Percentiles rank a stretch among this genome's conserved stretches.
Evolutionary conservation across 1,139 yeast species (phyloP).

Genomic region (Blastobotrys serpentis): DNA sequence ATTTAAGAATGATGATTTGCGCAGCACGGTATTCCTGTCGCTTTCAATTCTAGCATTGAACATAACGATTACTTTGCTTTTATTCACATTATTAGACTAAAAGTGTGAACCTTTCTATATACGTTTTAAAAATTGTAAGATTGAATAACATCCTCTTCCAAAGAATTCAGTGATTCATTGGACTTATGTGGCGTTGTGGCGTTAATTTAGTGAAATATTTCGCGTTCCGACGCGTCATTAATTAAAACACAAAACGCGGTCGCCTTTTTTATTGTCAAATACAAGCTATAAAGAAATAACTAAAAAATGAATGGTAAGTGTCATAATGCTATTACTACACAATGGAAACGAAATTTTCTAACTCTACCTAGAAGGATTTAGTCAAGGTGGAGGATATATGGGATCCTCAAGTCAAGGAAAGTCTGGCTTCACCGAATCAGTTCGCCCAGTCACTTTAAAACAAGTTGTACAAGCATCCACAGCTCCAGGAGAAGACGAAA

Average conservation of each 20-base stretch:
- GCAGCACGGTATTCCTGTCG: too few relatives aligned
- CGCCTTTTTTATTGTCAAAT: neutral
- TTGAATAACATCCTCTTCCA: too few relatives aligned
- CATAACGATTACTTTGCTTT: too few relatives aligned
- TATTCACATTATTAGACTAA: too few relatives aligned
- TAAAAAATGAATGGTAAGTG: neutral
- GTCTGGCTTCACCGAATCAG: conserved; percentile 27
- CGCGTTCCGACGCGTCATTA: neutral
- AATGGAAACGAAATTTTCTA: neutral
- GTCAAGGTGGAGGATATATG: conserved; percentile 10
- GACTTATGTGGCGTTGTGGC: conserved; percentile 2
- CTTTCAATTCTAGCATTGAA: too few relatives aligned
- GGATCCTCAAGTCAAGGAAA: conserved; percentile 5
- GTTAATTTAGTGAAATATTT: neutral
- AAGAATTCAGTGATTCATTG: too few relatives aligned
- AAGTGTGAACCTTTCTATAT: too few relatives aligned
- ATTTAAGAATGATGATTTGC: too few relatives aligned
- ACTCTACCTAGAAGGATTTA: conserved; percentile 1
- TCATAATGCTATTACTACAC: neutral
- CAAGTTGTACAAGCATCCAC: conserved; percentile 67
- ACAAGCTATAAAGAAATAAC: neutral
- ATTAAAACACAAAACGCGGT: neutral
- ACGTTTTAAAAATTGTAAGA: too few relatives aligned
- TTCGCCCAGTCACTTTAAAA: conserved; percentile 83
- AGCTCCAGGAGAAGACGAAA: conserved; percentile 74